phyloP scores from a whole-genome alignment of 495 filamentous ascomycete genomes.

The Neurospora sp. region DNA sequence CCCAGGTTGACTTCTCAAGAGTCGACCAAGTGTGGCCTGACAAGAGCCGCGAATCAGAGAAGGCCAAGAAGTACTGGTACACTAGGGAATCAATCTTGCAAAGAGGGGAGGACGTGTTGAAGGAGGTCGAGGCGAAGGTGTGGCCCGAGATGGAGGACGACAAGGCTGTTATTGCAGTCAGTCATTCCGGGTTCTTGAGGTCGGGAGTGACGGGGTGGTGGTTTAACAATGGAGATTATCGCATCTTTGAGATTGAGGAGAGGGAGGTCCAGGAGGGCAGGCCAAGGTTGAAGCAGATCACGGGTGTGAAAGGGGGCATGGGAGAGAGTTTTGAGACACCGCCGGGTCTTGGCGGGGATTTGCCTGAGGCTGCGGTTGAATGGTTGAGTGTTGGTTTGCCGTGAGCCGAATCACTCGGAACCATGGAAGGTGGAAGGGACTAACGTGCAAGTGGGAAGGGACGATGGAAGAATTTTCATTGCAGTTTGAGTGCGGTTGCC shows the following conservation, averaged over 20 bases:
- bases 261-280: slow-evolving; percentile 15
- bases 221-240: slow-evolving; percentile 52
- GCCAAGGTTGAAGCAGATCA: slow-evolving; percentile 26
- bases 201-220: slow-evolving; percentile 33
- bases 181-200: slow-evolving; percentile 49
- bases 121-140: slow-evolving; percentile 33
- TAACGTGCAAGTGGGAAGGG: not conserved
- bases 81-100: slow-evolving; percentile 34
- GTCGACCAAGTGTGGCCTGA: slow-evolving; percentile 47
- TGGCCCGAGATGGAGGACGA: slow-evolving; percentile 27
- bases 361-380: not conserved
- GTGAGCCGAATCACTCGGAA: not conserved
- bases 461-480: not conserved
- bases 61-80: slow-evolving; percentile 34
- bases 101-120: slow-evolving; percentile 38
- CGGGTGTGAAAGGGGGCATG: slow-evolving; percentile 19
- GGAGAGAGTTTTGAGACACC: slow-evolving; percentile 5
- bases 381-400: not conserved
- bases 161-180: slow-evolving; percentile 50
- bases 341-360: not conserved
- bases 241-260: slow-evolving; percentile 48
- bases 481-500: not conserved
- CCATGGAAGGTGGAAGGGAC: not conserved
- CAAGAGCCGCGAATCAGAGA: slow-evolving; percentile 34
- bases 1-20: slow-evolving; percentile 40